Base-by-base conservation (phyloP, 306 rosid genomes). In the Rosa chinensis region DNA sequence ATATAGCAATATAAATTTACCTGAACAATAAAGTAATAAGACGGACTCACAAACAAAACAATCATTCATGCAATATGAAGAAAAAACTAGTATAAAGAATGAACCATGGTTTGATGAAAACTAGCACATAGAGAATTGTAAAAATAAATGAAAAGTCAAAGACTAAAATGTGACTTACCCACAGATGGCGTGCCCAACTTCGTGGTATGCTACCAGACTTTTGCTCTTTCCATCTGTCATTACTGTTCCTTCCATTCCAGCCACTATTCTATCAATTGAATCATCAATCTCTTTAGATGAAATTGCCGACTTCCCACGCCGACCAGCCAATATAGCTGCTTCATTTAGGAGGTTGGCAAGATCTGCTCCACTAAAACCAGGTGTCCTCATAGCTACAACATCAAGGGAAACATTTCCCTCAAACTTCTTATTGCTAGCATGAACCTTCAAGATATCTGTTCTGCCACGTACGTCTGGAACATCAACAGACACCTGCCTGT, bases 231-330 rank as follows among this genome's bases (percentile, higher is more conserved):
- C 99, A 42, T 95, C 97, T 48, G 97, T 91, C 99, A 95, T 95
- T 84, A 93, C 97, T 40, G 97, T 95, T 74, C 99, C 99, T 91
- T 95, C 99, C 99, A 95, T 95, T 89, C 99, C 99, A 75, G 99
- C 99, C 16, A 95, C 99, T 78, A 95, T 92, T 84, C 99, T 90
- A 86, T 95, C 99, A 70, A 93, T 95, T 20, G 99, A 92, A 86
- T 95, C 98, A 47, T 95, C 99, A 20, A 95, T 85, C 87, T 95
- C 99, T 90, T 95, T 95, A 23, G 99, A 87, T 70, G 99, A 89
- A 84, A 95, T 92, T 66, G 89, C 94, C 1, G 92, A 78, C 89
- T 89, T 93, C 79, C 94, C 97, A 4, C 99, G 98, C 40, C 99
- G 87, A 66, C 99, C 99, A 78, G 97, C 97, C 82, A 95, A 87